Evolutionary conservation across 768 basidiomycete species (phyloP).

Genomic region (Boletales sp.): DNA sequence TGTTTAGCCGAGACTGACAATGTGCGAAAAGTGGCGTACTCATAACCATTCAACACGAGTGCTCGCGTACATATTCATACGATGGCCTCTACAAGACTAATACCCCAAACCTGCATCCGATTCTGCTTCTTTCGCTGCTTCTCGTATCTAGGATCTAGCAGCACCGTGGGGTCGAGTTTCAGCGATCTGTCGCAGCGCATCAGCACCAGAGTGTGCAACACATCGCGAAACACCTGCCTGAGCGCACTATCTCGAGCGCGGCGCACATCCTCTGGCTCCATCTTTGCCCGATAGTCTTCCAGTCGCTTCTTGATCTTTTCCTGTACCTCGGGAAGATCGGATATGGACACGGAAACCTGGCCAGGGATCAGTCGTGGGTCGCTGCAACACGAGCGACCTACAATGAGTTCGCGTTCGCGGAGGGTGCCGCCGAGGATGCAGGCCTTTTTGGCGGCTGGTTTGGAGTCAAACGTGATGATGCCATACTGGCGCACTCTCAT

Average conservation of each 20-base stretch:
- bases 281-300: conserved; percentile 18
- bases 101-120: conserved; percentile 10
- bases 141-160: conserved; percentile 16
- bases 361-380: not conserved
- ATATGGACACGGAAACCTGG: conserved; percentile 26
- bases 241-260: conserved; percentile 24
- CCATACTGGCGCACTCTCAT: conserved; percentile 48
- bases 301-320: conserved; percentile 28
- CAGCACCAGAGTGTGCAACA: not conserved
- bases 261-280: conserved; percentile 12
- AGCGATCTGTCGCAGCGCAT: conserved; percentile 19
- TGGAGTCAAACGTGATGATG: conserved; percentile 41
- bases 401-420: conserved; percentile 38
- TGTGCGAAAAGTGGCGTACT: conserved; percentile 6
- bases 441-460: conserved; percentile 38
- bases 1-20: conserved; percentile 1
- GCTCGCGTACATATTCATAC: conserved; percentile 6
- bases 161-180: conserved; percentile 22
- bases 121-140: not conserved
- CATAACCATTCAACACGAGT: too few species aligned
- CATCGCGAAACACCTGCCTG: conserved; percentile 8
- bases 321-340: conserved; percentile 33
- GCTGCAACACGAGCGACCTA: conserved; percentile 24
- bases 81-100: conserved; percentile 17
- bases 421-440: conserved; percentile 39